Base-by-base conservation (phyloP, 139 green algal species). In the Raphidocelis subcapitata region DNA sequence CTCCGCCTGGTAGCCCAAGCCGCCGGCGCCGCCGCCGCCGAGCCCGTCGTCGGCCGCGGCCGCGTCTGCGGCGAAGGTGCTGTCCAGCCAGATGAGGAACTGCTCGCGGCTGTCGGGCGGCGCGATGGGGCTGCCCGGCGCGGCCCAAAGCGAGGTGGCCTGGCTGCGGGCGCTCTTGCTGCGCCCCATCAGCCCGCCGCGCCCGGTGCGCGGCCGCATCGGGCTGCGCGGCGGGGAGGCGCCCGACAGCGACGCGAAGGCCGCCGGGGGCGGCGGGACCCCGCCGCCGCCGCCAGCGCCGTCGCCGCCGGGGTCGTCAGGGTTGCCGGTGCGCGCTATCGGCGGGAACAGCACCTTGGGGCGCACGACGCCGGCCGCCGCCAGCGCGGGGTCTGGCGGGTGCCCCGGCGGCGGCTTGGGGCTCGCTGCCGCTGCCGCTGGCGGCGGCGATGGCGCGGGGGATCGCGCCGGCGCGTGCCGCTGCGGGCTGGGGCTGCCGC, bases 31-130 rank as follows among this genome's bases (percentile, higher is more conserved):
- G 41, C 41, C 41, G 41, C 41, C n/a, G n/a, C n/a, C n/a, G n/a
- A n/a, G n/a, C n/a, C n/a, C n/a, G n/a, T n/a, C n/a, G n/a, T n/a
- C n/a, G n/a, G n/a, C 41, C 41, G 41, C 41, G 8, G 41, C 41
- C 8, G 72, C 65, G 71, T 82, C 82, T 44, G 41, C 83, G 20
- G 64, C 32, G 71, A 88, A 85, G 14, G 83, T 85, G 79, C 73
- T 85, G 66, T 88, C 83, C 54, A 88, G 72, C 83, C 83, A 88
- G 56, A 73, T 82, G 5, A 88, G 47, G 67, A 88, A 89, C 70
- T 77, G 70, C 70, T 74, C 73, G 10, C 49, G 51, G 44, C 21
- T 55, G 23, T 69, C 62, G 37, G 70, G 70, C 36, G 60, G 32
- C 26, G 24, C 24, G 15, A 56, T 70, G 1, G 70, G 70, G 49